These are phyloP conservation scores for Diaporthe nobilis DNA, from an alignment of 2,329 filamentous ascomycete species.

Conservation along the genomic window DNA sequence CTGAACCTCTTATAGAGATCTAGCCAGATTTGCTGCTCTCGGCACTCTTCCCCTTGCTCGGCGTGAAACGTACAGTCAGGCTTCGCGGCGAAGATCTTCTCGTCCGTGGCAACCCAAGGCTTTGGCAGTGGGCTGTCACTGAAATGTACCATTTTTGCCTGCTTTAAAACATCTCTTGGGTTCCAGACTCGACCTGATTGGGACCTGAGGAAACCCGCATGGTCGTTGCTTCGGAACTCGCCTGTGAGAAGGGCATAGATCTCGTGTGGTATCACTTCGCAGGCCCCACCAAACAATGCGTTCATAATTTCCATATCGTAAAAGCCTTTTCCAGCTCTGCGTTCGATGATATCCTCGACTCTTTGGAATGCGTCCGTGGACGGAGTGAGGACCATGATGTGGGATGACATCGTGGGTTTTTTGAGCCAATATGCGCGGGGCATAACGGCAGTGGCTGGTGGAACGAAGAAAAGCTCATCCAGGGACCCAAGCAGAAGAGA, in stretches of 20 bases:
- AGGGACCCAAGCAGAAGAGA: constrained; percentile 72
- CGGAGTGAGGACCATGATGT: constrained; percentile 74
- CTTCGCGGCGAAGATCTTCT: constrained; percentile 47
- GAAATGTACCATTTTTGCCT: constrained; percentile 79
- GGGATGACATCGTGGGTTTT: constrained; percentile 69
- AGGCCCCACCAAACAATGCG: constrained; percentile 69
- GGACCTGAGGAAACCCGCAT: constrained; percentile 54
- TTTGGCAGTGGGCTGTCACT: constrained; percentile 81
- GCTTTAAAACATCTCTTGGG: constrained; percentile 60
- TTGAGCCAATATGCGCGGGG: constrained; percentile 80
- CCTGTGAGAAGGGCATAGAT: constrained; percentile 73
- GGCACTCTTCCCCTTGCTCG: constrained; percentile 15
- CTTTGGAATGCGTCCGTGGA: constrained; percentile 63
- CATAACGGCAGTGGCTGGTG: constrained; percentile 73
- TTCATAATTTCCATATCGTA: constrained; percentile 81
- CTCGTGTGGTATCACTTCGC: constrained; percentile 74
- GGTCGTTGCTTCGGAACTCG: constrained; percentile 69
- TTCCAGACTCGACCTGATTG: not conserved
- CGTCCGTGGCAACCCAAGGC: constrained; percentile 56
- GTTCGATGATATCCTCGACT: constrained; percentile 48
- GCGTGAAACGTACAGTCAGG: constrained; percentile 48
- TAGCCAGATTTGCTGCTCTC: constrained; percentile 28
- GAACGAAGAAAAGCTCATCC: constrained; percentile 80
- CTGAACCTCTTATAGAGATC: constrained; percentile 17
- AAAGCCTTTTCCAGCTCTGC: constrained; percentile 47